These are phyloP conservation scores for Mesembryanthemum crystallinum DNA, from an alignment of 148 eudicot genomes.

Conservation along the genomic window DNA sequence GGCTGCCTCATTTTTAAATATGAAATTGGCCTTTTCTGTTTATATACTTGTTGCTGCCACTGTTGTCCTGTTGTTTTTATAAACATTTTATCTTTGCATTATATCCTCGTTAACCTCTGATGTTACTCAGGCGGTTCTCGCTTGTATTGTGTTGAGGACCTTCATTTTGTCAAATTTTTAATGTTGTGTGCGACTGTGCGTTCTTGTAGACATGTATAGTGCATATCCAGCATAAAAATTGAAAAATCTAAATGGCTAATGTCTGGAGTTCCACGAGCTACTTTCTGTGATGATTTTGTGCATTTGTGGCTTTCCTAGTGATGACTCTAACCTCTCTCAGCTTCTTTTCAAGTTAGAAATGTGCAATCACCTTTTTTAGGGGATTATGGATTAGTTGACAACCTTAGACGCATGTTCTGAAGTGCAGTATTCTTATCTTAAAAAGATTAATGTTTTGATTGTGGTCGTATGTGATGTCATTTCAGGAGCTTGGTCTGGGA, in stretches of 20 bases:
- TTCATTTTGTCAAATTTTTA: background rate
- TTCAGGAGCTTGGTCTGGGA: conserved; percentile 91
- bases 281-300: too few relatives aligned
- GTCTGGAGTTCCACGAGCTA: too few relatives aligned
- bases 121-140: background rate
- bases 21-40: background rate
- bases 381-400: background rate
- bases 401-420: background rate
- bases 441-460: background rate
- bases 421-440: background rate
- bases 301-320: too few relatives aligned
- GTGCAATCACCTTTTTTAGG: background rate
- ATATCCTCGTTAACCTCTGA: background rate
- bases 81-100: background rate
- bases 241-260: too few relatives aligned
- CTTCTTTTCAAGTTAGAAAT: background rate
- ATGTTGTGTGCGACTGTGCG: too few relatives aligned
- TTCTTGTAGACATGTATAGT: too few relatives aligned
- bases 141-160: background rate
- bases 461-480: conserved; percentile 5
- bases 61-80: background rate
- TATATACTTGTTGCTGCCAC: background rate
- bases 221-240: too few relatives aligned
- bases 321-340: background rate
- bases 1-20: background rate